Evolutionary conservation across 768 basidiomycete genomes (phyloP).

Genomic region (Ramaria sp.): DNA sequence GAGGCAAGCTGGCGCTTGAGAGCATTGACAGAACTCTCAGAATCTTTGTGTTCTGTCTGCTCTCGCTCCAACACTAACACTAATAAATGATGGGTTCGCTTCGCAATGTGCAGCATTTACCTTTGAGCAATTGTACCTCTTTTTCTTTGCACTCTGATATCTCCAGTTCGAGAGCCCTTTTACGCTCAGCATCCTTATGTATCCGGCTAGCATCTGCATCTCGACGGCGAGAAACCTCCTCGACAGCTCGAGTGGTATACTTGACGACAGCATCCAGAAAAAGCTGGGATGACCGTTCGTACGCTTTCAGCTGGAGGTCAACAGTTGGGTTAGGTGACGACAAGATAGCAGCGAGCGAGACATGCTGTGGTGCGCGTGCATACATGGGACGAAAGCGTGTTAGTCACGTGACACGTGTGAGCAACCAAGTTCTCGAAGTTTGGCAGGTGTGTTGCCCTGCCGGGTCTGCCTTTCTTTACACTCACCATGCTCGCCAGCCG

Average conservation of each 20-base stretch:
- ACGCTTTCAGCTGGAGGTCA: slow-evolving; percentile 50
- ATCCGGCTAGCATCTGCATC: slow-evolving; percentile 50
- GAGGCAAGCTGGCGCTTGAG: slow-evolving; percentile 59
- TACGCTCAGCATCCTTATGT: slow-evolving; percentile 53
- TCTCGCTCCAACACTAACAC: slow-evolving; percentile 51
- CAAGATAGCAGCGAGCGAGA: slow-evolving; percentile 9
- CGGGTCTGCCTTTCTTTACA: background rate
- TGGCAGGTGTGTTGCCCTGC: background rate
- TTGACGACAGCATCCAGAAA: slow-evolving; percentile 63
- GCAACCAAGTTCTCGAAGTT: background rate
- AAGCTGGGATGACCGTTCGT: slow-evolving; percentile 55
- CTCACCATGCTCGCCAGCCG: slow-evolving; percentile 4
- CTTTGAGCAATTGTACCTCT: slow-evolving; percentile 69
- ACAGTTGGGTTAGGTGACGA: slow-evolving; percentile 47
- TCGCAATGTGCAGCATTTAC: slow-evolving; percentile 31
- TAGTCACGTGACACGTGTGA: slow-evolving; percentile 4
- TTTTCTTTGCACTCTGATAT: slow-evolving; percentile 65
- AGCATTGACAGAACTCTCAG: slow-evolving; percentile 47
- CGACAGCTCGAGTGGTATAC: slow-evolving; percentile 63
- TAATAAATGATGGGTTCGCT: background rate
- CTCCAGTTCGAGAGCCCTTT: slow-evolving; percentile 51
- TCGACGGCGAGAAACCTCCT: slow-evolving; percentile 58
- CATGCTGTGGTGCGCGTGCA: slow-evolving; percentile 3
- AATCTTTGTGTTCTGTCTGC: slow-evolving; percentile 62
- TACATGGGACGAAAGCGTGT: background rate